These are phyloP conservation scores for Boletus rufocinnamomeus DNA, from an alignment of 768 basidiomycete species.

Conservation along the genomic window DNA sequence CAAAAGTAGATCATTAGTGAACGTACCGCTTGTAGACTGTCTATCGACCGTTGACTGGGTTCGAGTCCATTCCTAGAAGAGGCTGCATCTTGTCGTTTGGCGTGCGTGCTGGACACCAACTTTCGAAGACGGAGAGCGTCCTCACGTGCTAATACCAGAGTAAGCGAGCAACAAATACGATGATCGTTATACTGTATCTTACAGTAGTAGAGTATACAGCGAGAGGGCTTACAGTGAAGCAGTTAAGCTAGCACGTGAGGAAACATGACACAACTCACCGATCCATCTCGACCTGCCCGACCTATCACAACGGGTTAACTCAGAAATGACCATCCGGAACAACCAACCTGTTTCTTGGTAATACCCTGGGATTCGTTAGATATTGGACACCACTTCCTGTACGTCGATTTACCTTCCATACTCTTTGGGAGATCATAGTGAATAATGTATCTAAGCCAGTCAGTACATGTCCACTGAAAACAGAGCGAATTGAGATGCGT, in stretches of 20 bases:
- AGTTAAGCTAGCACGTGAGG: neutral
- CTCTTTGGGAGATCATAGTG: slow-evolving; percentile 84
- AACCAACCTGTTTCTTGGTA: slow-evolving; percentile 81
- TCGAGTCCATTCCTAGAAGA: slow-evolving; percentile 50
- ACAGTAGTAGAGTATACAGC: slow-evolving; percentile 86
- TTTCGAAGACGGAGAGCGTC: slow-evolving; percentile 59
- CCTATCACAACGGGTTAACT: slow-evolving; percentile 43
- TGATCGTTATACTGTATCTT: slow-evolving; percentile 22
- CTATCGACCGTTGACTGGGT: slow-evolving; percentile 66
- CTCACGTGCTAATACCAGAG: slow-evolving; percentile 59
- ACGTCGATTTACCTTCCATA: slow-evolving; percentile 60
- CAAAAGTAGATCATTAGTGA: neutral
- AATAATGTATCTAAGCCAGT: slow-evolving; percentile 60
- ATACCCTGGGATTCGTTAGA: slow-evolving; percentile 51
- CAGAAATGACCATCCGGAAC: neutral
- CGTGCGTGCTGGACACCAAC: slow-evolving; percentile 50
- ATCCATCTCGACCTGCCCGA: slow-evolving; percentile 77
- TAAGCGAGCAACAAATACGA: neutral
- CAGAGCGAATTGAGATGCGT: slow-evolving; percentile 3
- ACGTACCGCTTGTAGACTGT: slow-evolving; percentile 65
- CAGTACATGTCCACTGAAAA: neutral
- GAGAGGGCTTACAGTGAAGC: slow-evolving; percentile 55
- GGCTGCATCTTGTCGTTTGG: slow-evolving; percentile 45
- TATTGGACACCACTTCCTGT: neutral
- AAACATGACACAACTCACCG: slow-evolving; percentile 42